Evolutionary conservation across 2,329 filamentous ascomycete species (phyloP), one percentile per base, ranked within the genome.

Genomic region (Ophiostoma ulmi): DNA sequence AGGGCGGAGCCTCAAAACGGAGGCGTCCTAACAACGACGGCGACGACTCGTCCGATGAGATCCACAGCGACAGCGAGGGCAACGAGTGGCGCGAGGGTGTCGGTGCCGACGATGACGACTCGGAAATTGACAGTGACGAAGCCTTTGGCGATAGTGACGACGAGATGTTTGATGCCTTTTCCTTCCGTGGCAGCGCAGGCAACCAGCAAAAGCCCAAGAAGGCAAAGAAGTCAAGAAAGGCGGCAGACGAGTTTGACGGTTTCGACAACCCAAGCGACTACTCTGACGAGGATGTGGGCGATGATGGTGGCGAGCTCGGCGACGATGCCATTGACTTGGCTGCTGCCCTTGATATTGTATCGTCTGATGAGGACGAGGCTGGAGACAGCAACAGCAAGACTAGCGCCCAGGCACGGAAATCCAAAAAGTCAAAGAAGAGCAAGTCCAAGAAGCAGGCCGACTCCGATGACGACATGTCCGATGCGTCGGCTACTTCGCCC

Each of bases 101-200:
- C 6, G 83, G 82, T 31, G 82, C 81, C 20, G 85, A 85, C 41
- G 87, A 88, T 52, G 84, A 88, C 26, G 87, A 89, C 75, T 89
- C 87, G 5, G 87, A 89, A 72, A 86, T 89, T 69, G 88, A 89
- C 74, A 88, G 86, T 75, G 87, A 89, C 77, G 92, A 96, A 76
- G 94, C 94, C 1, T 93, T 97, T 83, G 92, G 93, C 3, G 90
- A 92, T 74, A 95, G 92, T 76, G 94, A 97, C 76, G 90, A 95
- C 76, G 94, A 97, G 77, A 86, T 85, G 73, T 96, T 97, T 74
- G 88, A 93, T 74, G 91, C 88, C 13, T 96, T 90, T 76, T 76
- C 83, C 0, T 88, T 88, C 72, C 76, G 84, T 1, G 85, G 84
- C 13, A 84, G 81, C 75, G 80, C 79, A 67, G 76, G 22, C 55